A percentile compares a stretch with the other conserved stretches of the same genome.
Conservation (phyloP, 768 basidiomycete genomes). For the Cyclocybe aegerita region DNA sequence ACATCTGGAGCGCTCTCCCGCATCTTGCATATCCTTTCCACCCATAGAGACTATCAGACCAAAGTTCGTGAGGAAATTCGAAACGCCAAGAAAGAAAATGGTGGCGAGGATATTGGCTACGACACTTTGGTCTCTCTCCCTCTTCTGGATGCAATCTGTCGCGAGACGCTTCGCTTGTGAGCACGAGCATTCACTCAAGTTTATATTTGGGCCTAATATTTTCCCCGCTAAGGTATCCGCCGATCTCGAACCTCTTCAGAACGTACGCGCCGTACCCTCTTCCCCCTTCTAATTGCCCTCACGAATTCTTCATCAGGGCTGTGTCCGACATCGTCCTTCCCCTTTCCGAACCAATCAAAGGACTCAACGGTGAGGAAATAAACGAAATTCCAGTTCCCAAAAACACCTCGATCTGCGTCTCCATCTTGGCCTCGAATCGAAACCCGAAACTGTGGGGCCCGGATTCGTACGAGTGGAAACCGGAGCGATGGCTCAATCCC, state of each 20-base stretch:
- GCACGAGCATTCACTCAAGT: too few relatives aligned
- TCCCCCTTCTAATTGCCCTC: not conserved
- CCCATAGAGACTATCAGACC: conserved; percentile 35
- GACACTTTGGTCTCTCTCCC: conserved; percentile 36
- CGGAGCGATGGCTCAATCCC: conserved; percentile 40
- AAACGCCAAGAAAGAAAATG: conserved; percentile 21
- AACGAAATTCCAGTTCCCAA: conserved; percentile 35
- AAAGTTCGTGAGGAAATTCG: conserved; percentile 34
- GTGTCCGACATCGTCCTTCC: conserved; percentile 26
- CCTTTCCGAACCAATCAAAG: conserved; percentile 35
- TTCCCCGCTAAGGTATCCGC: conserved; percentile 32
- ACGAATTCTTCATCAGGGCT: conserved; percentile 23
- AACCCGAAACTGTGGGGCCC: conserved; percentile 39
- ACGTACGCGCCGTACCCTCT: conserved; percentile 8
- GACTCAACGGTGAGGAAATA: conserved; percentile 32
- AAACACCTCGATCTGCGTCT: conserved; percentile 37
- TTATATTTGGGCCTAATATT: too few relatives aligned
- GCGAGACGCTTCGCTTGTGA: conserved; percentile 39
- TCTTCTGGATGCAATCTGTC: conserved; percentile 39
- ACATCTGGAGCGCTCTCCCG: conserved; percentile 36
- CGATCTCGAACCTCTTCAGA: conserved; percentile 14
- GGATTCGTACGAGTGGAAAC: conserved; percentile 45
- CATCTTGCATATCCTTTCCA: conserved; percentile 29
- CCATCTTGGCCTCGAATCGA: conserved; percentile 30
- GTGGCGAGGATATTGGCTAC: conserved; percentile 26